phyloP scores from a whole-genome alignment of 768 basidiomycete genomes.

The Lentinula boryana region DNA sequence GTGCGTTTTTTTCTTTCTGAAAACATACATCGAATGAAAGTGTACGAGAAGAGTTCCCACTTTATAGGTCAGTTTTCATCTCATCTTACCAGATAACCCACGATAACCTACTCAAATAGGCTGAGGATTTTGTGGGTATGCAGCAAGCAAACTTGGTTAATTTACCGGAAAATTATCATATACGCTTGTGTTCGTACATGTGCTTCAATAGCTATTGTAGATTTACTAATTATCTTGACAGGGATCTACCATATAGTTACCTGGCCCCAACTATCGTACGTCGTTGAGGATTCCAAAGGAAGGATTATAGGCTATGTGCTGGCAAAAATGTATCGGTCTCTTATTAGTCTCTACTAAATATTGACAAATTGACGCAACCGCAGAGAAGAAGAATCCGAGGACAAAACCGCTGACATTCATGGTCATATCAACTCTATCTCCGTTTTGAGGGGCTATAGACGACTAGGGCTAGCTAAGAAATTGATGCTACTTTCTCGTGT shows the following conservation, averaged over 20 bases:
- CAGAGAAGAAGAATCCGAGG: slow-evolving; percentile 36
- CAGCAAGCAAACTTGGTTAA: slow-evolving; percentile 93
- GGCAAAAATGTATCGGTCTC: slow-evolving; percentile 76
- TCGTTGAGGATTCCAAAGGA: slow-evolving; percentile 86
- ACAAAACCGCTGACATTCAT: slow-evolving; percentile 58
- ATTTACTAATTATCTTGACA: slow-evolving; percentile 19
- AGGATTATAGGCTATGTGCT: slow-evolving; percentile 92
- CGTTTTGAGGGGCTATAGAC: slow-evolving; percentile 81
- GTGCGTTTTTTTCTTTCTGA: slow-evolving; percentile 19
- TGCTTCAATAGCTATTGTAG: neutral
- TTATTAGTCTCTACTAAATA: neutral
- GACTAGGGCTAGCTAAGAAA: slow-evolving; percentile 91
- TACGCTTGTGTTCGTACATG: slow-evolving; percentile 61
- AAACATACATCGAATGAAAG: slow-evolving; percentile 9
- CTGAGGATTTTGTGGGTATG: slow-evolving; percentile 87
- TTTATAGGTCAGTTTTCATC: slow-evolving; percentile 1
- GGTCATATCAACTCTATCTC: slow-evolving; percentile 98
- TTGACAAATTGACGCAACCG: neutral
- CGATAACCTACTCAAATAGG: slow-evolving; percentile 33
- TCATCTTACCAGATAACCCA: neutral
- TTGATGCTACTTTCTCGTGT: slow-evolving; percentile 90
- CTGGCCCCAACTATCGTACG: slow-evolving; percentile 91
- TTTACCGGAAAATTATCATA: slow-evolving; percentile 86
- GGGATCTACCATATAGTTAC: slow-evolving; percentile 88
- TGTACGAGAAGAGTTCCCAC: neutral